These are phyloP conservation scores for Phytophthora podocarpi DNA, from an alignment of 352 stramenopile genomes.

Conservation along the genomic window DNA sequence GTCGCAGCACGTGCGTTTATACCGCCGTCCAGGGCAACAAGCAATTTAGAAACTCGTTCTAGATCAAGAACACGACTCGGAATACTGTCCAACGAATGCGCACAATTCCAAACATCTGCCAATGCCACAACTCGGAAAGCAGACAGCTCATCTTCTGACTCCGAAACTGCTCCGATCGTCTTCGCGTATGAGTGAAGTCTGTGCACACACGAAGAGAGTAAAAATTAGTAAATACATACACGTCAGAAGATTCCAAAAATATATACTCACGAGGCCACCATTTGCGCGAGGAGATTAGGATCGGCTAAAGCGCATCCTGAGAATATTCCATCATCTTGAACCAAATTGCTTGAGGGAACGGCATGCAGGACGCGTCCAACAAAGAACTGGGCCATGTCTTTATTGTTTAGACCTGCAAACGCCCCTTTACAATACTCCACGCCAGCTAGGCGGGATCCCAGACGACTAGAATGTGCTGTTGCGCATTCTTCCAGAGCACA, in stretches of 20 bases:
- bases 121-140: slow-evolving; percentile 25
- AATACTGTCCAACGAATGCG: slow-evolving; percentile 23
- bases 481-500: slow-evolving; percentile 33
- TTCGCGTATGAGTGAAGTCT: slow-evolving; percentile 28
- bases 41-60: slow-evolving; percentile 18
- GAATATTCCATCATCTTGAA: slow-evolving; percentile 37
- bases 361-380: slow-evolving; percentile 40
- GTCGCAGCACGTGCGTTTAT: not conserved
- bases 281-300: slow-evolving; percentile 24
- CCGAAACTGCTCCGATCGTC: slow-evolving; percentile 8
- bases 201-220: too few species aligned
- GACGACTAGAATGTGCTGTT: slow-evolving; percentile 35
- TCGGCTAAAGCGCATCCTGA: slow-evolving; percentile 30
- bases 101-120: slow-evolving; percentile 38
- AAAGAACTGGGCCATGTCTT: slow-evolving; percentile 39
- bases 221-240: too few species aligned
- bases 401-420: slow-evolving; percentile 21
- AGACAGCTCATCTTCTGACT: slow-evolving; percentile 2
- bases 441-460: slow-evolving; percentile 42
- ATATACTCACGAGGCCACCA: slow-evolving; percentile 27
- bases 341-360: slow-evolving; percentile 29
- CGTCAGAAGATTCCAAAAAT: not conserved
- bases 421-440: slow-evolving; percentile 35
- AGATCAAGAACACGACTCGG: slow-evolving; percentile 19
- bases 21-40: slow-evolving; percentile 14